Evolutionary conservation across 768 basidiomycete genomes (phyloP).

Genomic region (Amanita molliuscula): DNA sequence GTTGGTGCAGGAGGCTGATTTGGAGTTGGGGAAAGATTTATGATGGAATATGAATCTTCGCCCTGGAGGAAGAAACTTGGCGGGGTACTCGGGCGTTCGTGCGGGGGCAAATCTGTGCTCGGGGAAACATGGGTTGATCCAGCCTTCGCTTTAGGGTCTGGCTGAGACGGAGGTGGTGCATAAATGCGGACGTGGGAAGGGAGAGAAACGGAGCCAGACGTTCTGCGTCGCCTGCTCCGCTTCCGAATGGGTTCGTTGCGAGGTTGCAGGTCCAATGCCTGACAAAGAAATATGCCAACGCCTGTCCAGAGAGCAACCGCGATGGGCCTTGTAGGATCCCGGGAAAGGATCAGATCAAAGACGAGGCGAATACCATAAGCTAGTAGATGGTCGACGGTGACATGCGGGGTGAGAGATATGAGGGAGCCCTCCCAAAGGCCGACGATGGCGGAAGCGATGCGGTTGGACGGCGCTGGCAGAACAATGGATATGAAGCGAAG

Average conservation of each 20-base stretch:
- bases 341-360: conserved; percentile 31
- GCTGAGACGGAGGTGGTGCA: conserved; percentile 11
- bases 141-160: conserved; percentile 7
- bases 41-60: conserved; percentile 14
- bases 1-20: conserved; percentile 13
- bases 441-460: conserved; percentile 23
- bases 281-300: conserved; percentile 23
- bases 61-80: conserved; percentile 30
- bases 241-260: conserved; percentile 14
- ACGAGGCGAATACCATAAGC: conserved; percentile 32
- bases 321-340: conserved; percentile 19
- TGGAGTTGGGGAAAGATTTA: conserved; percentile 20
- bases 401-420: conserved; percentile 22
- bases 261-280: conserved; percentile 19
- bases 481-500: conserved; percentile 25
- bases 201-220: conserved; percentile 17
- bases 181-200: conserved; percentile 23
- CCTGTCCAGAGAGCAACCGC: conserved; percentile 28
- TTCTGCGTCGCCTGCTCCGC: conserved; percentile 19
- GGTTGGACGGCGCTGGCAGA: conserved; percentile 16
- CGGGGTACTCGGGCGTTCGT: conserved; percentile 23
- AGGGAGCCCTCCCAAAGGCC: conserved; percentile 34
- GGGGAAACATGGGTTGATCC: conserved; percentile 13
- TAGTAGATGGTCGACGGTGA: conserved; percentile 28
- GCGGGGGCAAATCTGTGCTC: background rate